Base-by-base conservation (phyloP, 106 monocot genomes). In the Dioscorea dumetorum region DNA sequence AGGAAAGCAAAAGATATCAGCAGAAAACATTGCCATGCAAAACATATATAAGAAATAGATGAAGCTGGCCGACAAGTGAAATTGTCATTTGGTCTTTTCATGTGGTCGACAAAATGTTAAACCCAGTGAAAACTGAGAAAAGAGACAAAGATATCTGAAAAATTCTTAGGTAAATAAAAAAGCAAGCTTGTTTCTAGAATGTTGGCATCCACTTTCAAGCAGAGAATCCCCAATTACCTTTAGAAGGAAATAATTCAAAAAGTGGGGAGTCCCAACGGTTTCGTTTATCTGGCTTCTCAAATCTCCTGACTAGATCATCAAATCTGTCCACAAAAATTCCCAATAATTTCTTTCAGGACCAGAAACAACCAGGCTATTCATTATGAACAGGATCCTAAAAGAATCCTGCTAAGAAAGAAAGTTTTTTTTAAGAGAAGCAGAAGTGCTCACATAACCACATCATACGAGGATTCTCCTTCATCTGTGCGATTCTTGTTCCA, bases 181-280 rank as follows among this genome's bases (percentile, higher is more conserved):
- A 41, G 10, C 3, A 41, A 28, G 3, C 28, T 28, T 1, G 28
- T 1, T 3, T 28, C 41, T 41, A 41, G 41, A 41, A 41, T 6
- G 6, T 0, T 41, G 6, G 6, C 10, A 10, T 41, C 41, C 41
- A 41, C 41, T 10, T 41, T 41, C 3, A 8, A 41, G 41, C 5
- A 41, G 5, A 41, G 41, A 41, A n/a, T n/a, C n/a, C n/a, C n/a
- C n/a, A 41, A 63, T 67, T 81, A 93, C 99, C 99, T 85, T 59
- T 87, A 56, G 81, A 84, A 49, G 92, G 86, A 79, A 74, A 75
- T 21, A 99, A 73, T 70, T 99, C 99, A 87, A 93, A 99, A 22
- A 99, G 86, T 62, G 92, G 99, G 48, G 87, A 87, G 78, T 99
- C 99, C 99, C 99, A 99, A 13, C 99, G 99, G 23, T 85, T 93